Evolutionary conservation across 495 filamentous ascomycete genomes (phyloP), one percentile per base, ranked within the genome.

Genomic region (Aspergillus wentii): DNA sequence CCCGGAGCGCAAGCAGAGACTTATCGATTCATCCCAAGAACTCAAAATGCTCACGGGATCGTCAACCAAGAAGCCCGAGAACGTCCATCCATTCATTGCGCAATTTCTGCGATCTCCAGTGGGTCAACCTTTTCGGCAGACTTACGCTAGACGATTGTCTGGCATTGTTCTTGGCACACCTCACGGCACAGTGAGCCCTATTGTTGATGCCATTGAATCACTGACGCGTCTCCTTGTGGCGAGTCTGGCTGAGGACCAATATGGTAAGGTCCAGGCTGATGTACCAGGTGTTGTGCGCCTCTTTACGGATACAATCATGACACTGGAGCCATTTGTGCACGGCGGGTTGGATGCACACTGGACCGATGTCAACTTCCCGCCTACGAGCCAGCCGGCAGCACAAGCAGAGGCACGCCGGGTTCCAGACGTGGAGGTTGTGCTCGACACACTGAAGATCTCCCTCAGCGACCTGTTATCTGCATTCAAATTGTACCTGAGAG

Each of bases 171-270:
- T 86, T 13, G 87, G 86, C 20, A 52, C 68, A 5, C 88, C 87
- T 0, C 75, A 80, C 40, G 78, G 80, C 11, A 76, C 80, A 50
- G 56, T 80, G 2, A 74, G 69, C 36, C 55, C 78, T 14, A 80
- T 89, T 43, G 53, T 84, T 34, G 79, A 89, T 52, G 84, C 88
- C 6, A 74, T 81, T 22, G 76, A 80, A 40, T 77, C 82, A 1
- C 62, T 97, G 26, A 74, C 77, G 8, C 67, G 64, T 25, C 71
- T 99, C 5, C 74, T 83, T 11, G 71, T 83, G n/a, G 69, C 71
- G 27, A 87, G 81, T 57, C 62, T 96, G 20, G 64, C 65, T 8
- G 92, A 99, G 62, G 92, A 99, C 57, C 69, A 69, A n/a, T 94
- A 78, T 49, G 92, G 92, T 17, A 82, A 85, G 48, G 92, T 95